These are phyloP conservation scores for Aspergillus fumigatiaffinis DNA, from an alignment of 2,329 filamentous ascomycete genomes.

Conservation along the genomic window DNA sequence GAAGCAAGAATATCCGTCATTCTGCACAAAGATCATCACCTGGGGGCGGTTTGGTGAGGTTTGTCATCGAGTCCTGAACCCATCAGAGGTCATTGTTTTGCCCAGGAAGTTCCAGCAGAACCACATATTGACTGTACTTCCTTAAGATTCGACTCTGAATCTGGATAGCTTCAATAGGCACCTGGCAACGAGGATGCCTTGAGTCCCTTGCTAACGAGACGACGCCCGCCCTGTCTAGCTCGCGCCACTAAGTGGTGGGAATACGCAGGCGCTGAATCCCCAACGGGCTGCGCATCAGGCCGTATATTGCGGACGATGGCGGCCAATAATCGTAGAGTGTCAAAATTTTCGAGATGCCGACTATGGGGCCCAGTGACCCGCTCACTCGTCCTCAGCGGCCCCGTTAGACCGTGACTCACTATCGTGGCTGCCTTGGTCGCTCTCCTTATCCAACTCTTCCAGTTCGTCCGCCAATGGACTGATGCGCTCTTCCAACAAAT, in stretches of 20 bases:
- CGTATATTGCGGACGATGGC: background rate
- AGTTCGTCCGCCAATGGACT: conserved; percentile 72
- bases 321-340: background rate
- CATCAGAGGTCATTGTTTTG: background rate
- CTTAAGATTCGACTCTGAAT: background rate
- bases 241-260: background rate
- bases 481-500: conserved; percentile 76
- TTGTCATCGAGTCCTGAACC: background rate
- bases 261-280: background rate
- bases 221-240: background rate
- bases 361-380: background rate
- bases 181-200: background rate
- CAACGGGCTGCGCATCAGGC: background rate
- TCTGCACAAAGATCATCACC: background rate
- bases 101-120: background rate
- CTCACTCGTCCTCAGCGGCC: conserved; percentile 27
- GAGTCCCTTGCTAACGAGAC: background rate
- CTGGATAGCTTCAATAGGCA: background rate
- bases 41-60: background rate
- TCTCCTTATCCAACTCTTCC: conserved; percentile 41
- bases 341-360: background rate
- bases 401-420: conserved; percentile 21
- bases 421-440: conserved; percentile 20
- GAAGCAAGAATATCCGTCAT: background rate
- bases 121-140: background rate